A percentile compares a stretch with the other conserved stretches of the same genome.
Conservation (phyloP, 2,329 filamentous ascomycete species). For the Cyclaneusma minus region DNA sequence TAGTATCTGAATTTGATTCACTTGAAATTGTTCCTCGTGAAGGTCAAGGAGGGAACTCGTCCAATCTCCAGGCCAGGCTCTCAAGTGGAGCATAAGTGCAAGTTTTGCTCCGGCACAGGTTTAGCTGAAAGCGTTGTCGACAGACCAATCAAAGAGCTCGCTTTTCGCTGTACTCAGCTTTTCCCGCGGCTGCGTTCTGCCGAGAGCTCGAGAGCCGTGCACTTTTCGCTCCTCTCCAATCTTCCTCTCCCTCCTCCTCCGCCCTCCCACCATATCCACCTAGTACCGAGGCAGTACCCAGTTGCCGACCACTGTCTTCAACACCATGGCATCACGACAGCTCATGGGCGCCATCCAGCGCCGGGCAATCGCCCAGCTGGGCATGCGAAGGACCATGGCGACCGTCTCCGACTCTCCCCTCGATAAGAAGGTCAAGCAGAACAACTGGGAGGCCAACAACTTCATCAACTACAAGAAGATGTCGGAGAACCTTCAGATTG, state of each 20-base stretch:
- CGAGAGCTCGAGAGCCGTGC: no score
- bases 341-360: conserved; percentile 50
- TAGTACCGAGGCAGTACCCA: conserved; percentile 4
- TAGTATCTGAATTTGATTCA: no score
- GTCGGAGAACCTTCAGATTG: conserved; percentile 89
- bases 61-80: no score
- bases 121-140: no score
- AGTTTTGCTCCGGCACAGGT: no score
- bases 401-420: conserved; percentile 76
- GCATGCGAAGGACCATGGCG: conserved; percentile 56
- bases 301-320: conserved; percentile 17
- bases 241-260: conserved; percentile 5
- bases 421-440: conserved; percentile 93
- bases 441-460: conserved; percentile 89
- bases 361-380: conserved; percentile 43
- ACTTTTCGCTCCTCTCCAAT: conserved; percentile 6
- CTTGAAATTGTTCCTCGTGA: no score
- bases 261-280: conserved; percentile 5
- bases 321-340: conserved; percentile 59
- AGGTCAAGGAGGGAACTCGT: no score
- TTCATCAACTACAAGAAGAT: conserved; percentile 99
- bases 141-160: no score
- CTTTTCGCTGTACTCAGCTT: no score
- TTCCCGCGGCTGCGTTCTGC: no score
- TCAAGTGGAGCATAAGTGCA: no score